phyloP scores from a whole-genome alignment of 345 rosid genomes.

The Rhizophora mangle region DNA sequence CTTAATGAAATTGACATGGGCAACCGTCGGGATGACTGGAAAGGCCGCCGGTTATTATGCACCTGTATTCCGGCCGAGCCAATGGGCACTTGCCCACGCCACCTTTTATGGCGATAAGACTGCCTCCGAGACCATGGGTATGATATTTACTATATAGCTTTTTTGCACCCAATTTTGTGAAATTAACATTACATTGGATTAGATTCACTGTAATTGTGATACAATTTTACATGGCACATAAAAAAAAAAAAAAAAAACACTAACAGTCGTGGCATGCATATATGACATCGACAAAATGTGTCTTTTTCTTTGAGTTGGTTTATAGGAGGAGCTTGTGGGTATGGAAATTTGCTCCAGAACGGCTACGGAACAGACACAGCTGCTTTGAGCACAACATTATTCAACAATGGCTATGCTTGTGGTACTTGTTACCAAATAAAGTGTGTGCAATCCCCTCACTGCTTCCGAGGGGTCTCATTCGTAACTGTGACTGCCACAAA shows the following conservation, averaged over 20 bases:
- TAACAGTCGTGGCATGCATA: neutral
- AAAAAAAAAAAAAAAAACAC: no score
- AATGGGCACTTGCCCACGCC: slow-evolving; percentile 26
- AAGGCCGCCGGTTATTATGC: slow-evolving; percentile 11
- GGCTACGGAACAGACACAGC: slow-evolving; percentile 68
- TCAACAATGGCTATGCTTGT: slow-evolving; percentile 71
- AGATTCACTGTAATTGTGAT: no score
- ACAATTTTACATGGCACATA: neutral
- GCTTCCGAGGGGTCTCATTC: slow-evolving; percentile 38
- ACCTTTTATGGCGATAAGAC: slow-evolving; percentile 33
- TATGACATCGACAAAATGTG: neutral
- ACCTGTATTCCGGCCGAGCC: slow-evolving; percentile 40
- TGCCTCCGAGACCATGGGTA: slow-evolving; percentile 27
- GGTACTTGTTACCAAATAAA: slow-evolving; percentile 72
- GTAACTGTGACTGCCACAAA: slow-evolving; percentile 74
- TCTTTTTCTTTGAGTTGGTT: neutral
- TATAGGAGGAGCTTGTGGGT: slow-evolving; percentile 89
- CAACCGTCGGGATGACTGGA: slow-evolving; percentile 18
- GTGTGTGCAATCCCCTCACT: slow-evolving; percentile 52
- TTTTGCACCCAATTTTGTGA: neutral
- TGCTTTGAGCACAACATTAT: slow-evolving; percentile 66
- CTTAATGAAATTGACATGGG: slow-evolving; percentile 19
- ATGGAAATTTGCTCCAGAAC: slow-evolving; percentile 55
- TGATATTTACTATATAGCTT: neutral
- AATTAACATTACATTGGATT: no score